Evolutionary conservation across 768 basidiomycete species (phyloP), one percentile per base, ranked within the genome.

Genomic region (Phaffia australis): DNA sequence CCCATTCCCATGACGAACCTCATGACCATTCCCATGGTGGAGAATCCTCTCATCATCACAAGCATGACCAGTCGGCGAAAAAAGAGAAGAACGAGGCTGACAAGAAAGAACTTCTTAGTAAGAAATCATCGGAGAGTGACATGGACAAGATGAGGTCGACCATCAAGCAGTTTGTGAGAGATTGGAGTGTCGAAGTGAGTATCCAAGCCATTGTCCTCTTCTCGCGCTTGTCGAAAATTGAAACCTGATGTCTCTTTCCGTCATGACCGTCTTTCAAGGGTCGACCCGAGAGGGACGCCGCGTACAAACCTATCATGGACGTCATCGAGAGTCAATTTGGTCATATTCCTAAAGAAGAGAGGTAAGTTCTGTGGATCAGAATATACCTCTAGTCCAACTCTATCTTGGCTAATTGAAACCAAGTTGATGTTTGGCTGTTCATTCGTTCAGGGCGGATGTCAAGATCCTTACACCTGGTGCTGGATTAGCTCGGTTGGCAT

Each of bases 71-170:
- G 0, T 69, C 63, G 9, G 64, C 69, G 7, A 52, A 60, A n/a
- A 55, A 60, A 46, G 56, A 69, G 16, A 68, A 65, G 55, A 65
- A 23, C 49, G 61, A 30, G 71, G 66, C 63, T 55, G 56, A 15
- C 66, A 64, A 9, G 69, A 72, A 25, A 69, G 69, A 46, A 60
- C 65, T 51, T 42, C 35, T 42, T 42, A 42, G 35, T 11, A 42
- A 42, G 11, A 51, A 54, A 19, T 29, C 63, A 21, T 47, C 55
- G 6, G 50, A 66, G 15, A 56, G 71, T 8, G 73, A 90, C 71
- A 87, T 88, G 84, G 90, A 95, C 74, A 93, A 94, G 73, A 79
- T 98, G 50, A 79, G 91, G 66, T 92, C 89, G 72, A 94, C 92
- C 0, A 76, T 97, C 49, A 89, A 94, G 73, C 91, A 94, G 72